Evolutionary conservation across 1,284 basidiomycete genomes (phyloP), one percentile per base, ranked within the genome.

Genomic region (Cutaneotrichosporon sp.): DNA sequence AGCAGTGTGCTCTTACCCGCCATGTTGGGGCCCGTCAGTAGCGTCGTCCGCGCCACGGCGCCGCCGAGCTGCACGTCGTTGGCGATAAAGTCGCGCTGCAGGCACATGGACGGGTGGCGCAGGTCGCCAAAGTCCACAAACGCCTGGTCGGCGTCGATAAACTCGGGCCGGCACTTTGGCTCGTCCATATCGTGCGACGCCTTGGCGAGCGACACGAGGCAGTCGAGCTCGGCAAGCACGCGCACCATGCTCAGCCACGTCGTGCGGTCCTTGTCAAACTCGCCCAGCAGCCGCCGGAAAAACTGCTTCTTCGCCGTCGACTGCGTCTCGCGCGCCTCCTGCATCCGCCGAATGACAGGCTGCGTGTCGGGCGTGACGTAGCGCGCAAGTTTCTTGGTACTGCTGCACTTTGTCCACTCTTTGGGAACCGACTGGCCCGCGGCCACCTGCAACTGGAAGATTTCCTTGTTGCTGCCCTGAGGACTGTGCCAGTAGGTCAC

Each of bases 151-250:
- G 83, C 81, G 45, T 90, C 87, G 18, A 94, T 80, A 58, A 99
- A 85, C 65, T 86, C 83, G 0, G 96, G 96, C 56, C 96, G 79
- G 70, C 94, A 97, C 38, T 84, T 82, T 3, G 96, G 96, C 74
- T 94, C 89, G 41, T 92, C 93, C 48, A 99, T 82, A 12, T 90
- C 88, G 33, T 78, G 74, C 1, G 93, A 97, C 0, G 92, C 83
- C 73, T 92, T 93, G 8, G 94, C 88, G 46, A 99, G 78, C 63
- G 90, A 92, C 67, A 96, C 83, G 30, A 99, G 77, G 72, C 96
- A 98, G 73, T 99, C 96, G 21, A 98, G 78, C 76, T 97, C 84
- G 48, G 92, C 83, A 61, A 90, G 78, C 42, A 88, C 83, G 20
- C 64, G 59, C 54, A 91, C 80, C 15, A 84, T 82, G 21, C 85